A percentile compares a stretch with the other conserved stretches of the same genome.
These are phyloP conservation scores for Saxispiralis lemnorum DNA, from an alignment of 495 filamentous ascomycete species.

Conservation along the genomic window DNA sequence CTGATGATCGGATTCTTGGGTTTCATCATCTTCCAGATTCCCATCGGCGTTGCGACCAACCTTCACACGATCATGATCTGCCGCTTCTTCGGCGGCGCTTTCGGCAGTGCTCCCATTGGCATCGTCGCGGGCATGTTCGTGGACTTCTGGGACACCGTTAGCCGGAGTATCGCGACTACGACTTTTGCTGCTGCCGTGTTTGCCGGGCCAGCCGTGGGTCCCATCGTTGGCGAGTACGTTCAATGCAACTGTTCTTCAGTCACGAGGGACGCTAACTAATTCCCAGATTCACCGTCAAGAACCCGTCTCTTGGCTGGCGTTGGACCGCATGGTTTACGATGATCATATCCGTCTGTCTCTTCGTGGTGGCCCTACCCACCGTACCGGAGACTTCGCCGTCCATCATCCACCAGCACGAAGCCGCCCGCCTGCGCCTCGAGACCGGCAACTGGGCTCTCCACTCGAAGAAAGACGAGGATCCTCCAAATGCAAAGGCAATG, in stretches of 20 bases:
- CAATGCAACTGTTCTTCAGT: not conserved
- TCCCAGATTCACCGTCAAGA: constrained; percentile 3
- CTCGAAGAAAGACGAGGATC: constrained; percentile 36
- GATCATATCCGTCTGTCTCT: constrained; percentile 14
- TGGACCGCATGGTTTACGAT: constrained; percentile 12
- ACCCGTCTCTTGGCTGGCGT: constrained; percentile 7
- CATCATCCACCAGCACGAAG: constrained; percentile 34
- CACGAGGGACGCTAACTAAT: too few relatives aligned
- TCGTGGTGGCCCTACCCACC: constrained; percentile 25
- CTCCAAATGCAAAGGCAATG: constrained; percentile 19
- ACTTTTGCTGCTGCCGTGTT: constrained; percentile 36
- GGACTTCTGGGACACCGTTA: constrained; percentile 42
- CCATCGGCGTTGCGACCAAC: constrained; percentile 42
- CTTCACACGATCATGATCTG: constrained; percentile 40
- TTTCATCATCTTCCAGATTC: constrained; percentile 46
- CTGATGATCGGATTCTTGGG: constrained; percentile 34
- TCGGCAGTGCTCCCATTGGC: constrained; percentile 46
- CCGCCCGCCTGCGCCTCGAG: constrained; percentile 35
- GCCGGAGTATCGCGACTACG: constrained; percentile 41
- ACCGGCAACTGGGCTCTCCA: constrained; percentile 42
- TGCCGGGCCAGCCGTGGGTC: constrained; percentile 37
- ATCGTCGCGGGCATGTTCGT: constrained; percentile 42
- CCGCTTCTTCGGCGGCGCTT: constrained; percentile 44
- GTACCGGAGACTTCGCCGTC: constrained; percentile 43
- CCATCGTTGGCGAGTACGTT: constrained; percentile 15